Percentiles rank a stretch among this genome's conserved stretches.
phyloP scores from a whole-genome alignment of 2,329 filamentous ascomycete species.

The Exutisphaerella laricina region DNA sequence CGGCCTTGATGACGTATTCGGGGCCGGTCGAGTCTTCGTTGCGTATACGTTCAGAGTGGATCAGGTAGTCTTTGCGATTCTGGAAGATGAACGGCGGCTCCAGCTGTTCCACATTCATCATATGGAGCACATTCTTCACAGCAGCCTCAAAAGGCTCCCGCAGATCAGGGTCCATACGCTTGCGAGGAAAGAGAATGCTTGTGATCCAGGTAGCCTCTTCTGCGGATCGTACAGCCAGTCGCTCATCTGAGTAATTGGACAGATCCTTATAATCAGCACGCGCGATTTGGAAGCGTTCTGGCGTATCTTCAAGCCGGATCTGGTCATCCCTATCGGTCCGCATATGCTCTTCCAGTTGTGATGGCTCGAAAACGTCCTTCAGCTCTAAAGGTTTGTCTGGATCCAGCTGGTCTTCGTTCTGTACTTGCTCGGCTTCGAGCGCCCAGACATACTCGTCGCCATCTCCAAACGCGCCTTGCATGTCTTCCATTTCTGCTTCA shows the following conservation, averaged over 20 bases:
- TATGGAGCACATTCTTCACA: constrained; percentile 86
- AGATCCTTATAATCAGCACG: constrained; percentile 76
- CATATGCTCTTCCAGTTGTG: constrained; percentile 87
- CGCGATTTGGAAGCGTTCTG: constrained; percentile 89
- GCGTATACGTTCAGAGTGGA: constrained; percentile 72
- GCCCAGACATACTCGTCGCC: constrained; percentile 96
- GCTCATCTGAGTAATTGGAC: constrained; percentile 71
- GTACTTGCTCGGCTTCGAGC: constrained; percentile 78
- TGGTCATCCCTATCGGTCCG: constrained; percentile 92
- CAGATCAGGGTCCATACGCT: constrained; percentile 62
- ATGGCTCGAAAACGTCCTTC: constrained; percentile 97
- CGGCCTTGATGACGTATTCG: constrained; percentile 68
- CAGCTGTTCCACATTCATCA: constrained; percentile 88
- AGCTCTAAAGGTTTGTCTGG: constrained; percentile 83
- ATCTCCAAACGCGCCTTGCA: constrained; percentile 92
- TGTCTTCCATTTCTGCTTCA: constrained; percentile 88
- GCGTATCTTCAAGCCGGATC: constrained; percentile 82
- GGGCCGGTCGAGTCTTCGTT: constrained; percentile 65
- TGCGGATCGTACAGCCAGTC: constrained; percentile 56
- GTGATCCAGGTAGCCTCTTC: constrained; percentile 93
- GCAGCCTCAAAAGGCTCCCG: constrained; percentile 79
- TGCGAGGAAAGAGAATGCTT: constrained; percentile 82
- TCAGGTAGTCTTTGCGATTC: constrained; percentile 95
- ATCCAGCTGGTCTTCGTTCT: constrained; percentile 67
- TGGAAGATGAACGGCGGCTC: constrained; percentile 98